Evolutionary conservation across 2,329 filamentous ascomycete genomes (phyloP), one percentile per base, ranked within the genome.

Genomic region (Pezicula radicicola): DNA sequence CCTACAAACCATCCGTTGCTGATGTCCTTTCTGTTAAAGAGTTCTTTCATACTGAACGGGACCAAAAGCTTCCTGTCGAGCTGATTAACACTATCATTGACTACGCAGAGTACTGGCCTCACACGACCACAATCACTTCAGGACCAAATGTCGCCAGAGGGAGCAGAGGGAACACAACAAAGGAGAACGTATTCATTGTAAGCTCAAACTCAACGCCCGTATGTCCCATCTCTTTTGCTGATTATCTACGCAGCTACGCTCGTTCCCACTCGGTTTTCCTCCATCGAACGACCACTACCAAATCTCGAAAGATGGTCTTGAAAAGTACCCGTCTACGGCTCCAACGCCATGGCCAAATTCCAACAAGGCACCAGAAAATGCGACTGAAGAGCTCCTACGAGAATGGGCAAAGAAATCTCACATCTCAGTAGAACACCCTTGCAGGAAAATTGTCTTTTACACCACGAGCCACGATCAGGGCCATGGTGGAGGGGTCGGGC

Each of bases 71-170:
- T 1, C 83, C 83, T 0, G 64, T 71, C 2, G 83, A 85, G 54
- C 53, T 87, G 0, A 68, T 83, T 36, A 76, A 85, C 59, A 63
- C 66, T 43, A 75, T 87, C 43, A 66, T 85, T 49, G 82, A 87
- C 60, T 63, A 71, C 27, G 83, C 81, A 50, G 81, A 85, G 65
- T 86, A 85, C 65, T 87, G 83, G 83, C 76, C 76, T 13, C 77
- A 77, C 57, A 66, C 68, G 1, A 61, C 68, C 9, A 66, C 65
- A 12, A 54, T 68, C 42, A 63, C 68, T 8, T 35, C 45, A 27
- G 30, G 46, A 52, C 37, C 48, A 10, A 21, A 25, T 30, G 45
- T 63, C 21, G 37, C 51, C 6, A 57, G 55, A 10, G 25, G 43
- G n/a, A 28, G 30, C 5, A n/a, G n/a, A n/a, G n/a, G n/a, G n/a